Evolutionary conservation across 306 rosid genomes (phyloP), one percentile per base, ranked within the genome.

Genomic region (Alnus glutinosa): DNA sequence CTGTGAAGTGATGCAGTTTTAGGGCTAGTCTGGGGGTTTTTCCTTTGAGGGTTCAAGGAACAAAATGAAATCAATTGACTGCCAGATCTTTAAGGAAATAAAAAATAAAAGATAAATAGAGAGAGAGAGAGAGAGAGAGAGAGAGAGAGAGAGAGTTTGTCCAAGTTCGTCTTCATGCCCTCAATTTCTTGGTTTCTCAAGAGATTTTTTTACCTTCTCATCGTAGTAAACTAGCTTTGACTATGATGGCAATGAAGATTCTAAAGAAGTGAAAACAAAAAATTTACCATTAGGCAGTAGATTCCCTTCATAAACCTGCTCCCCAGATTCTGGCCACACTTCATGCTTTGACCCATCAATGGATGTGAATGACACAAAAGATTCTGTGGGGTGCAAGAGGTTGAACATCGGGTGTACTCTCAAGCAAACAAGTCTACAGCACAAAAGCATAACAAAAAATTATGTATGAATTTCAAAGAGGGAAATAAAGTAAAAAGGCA

Each of bases 361-460:
- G 50, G 97, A 88, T 69, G 97, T 88, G 64, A 94, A 94, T 47
- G 97, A 87, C 69, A 94, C 84, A 78, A 86, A 75, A 71, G 97
- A 90, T 71, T 94, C 93, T 32, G 92, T 15, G 0, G 98, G 98
- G 83, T 94, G 97, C 84, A 90, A 71, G 74, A 92, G 90, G 73
- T 28, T 68, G 84, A 94, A 94, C 82, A 85, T 88, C 16, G 98
- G 98, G 82, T 94, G 98, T 62, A 94, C 90, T 89, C 98, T 86
- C 76, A 94, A 79, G 88, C 97, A 92, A 59, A 94, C 98, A 92
- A 92, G 76, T 82, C 98, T 94, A 76, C 86, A 87, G 73, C 71
- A 55, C 46, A 70, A 61, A 82, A 58, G 64, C 42, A 73, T 62
- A 28, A 63, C 15, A 55, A 77, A 50, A n/a, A 13, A 55, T 44